Evolutionary conservation across 805 yeast species (phyloP).

Genomic region (Scheffersomyces amazonensis): DNA sequence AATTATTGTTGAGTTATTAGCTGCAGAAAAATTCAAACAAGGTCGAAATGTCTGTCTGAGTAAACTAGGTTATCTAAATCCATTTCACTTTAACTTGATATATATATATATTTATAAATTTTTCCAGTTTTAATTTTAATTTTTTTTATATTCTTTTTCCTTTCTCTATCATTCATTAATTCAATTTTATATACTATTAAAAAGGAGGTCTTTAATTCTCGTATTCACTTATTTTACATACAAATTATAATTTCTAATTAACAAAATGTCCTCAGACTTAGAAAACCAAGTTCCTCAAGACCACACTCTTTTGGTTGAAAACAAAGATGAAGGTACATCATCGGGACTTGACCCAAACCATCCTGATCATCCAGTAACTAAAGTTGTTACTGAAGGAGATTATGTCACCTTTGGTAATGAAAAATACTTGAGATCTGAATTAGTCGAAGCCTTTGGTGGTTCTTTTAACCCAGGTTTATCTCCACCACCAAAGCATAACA

Average conservation of each 20-base stretch:
- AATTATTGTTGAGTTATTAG: too few species aligned
- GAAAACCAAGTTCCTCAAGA: constrained; percentile 34
- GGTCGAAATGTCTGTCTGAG: too few species aligned
- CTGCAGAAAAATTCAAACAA: too few species aligned
- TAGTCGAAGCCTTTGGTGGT: constrained; percentile 78
- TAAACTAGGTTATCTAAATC: too few species aligned
- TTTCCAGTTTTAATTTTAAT: too few species aligned
- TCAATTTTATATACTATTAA: too few species aligned
- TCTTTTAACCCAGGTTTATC: constrained; percentile 63
- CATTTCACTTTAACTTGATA: too few species aligned
- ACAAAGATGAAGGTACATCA: constrained; percentile 4
- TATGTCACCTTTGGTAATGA: constrained; percentile 71
- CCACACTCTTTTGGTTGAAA: constrained; percentile 20
- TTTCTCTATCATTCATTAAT: too few species aligned
- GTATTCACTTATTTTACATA: neutral
- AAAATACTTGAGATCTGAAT: constrained; percentile 59
- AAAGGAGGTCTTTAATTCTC: neutral
- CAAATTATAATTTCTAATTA: neutral
- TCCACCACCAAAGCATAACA: constrained; percentile 39
- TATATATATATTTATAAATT: too few species aligned
- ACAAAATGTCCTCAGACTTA: constrained; percentile 28
- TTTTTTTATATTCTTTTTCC: too few species aligned
- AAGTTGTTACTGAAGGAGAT: constrained; percentile 49
- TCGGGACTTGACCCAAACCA: constrained; percentile 2
- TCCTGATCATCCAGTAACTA: constrained; percentile 19